Base-by-base conservation (phyloP, 2,329 filamentous ascomycete genomes). In the Aureobasidium melanogenum region DNA sequence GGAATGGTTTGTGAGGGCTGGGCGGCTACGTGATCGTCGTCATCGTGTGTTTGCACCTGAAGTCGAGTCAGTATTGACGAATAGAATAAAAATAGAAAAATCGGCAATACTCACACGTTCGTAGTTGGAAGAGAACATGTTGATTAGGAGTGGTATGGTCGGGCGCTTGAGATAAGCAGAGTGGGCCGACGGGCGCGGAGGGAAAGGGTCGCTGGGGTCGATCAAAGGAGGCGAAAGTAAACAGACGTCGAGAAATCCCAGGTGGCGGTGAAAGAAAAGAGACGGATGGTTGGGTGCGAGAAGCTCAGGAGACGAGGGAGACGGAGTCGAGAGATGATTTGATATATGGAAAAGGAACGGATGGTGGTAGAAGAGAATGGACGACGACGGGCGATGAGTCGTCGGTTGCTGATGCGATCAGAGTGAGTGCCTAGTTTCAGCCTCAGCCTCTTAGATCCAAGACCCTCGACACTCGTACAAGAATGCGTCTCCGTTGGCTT, bases 81-180 rank as follows among this genome's bases (percentile, higher is more conserved):
- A 32, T 9, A 39, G 14, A 10, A 14, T 14, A 9, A 14, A 19
- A 34, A 30, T 8, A 30, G 43, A n/a, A 44, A 15, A n/a, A 48
- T 24, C 2, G 51, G 24, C 10, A 32, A 17, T 26, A 47, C 62
- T 63, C 74, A 80, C 77, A 69, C 76, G 70, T 68, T 80, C 74
- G 67, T 80, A 80, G 67, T 77, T 75, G 69, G 79, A 77, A 56
- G 70, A 69, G 64, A 74, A 75, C 77, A 79, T 50, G 24, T 17
- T 59, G 22, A 28, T 17, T 47, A n/a, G 36, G 28, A 3, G 38
- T n/a, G 32, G n/a, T 39, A 36, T 43, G 32, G 43, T 48, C 32
- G 50, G 34, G 32, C 24, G 39, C 41, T 47, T 22, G 43, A 36
- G 38, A 60, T 44, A 38, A 30, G 50, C 59, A 22, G 43, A 19